A percentile compares a stretch with the other conserved stretches of the same genome.
Conservation (phyloP, 441 rosid genomes). For the Codiaeum variegatum region DNA sequence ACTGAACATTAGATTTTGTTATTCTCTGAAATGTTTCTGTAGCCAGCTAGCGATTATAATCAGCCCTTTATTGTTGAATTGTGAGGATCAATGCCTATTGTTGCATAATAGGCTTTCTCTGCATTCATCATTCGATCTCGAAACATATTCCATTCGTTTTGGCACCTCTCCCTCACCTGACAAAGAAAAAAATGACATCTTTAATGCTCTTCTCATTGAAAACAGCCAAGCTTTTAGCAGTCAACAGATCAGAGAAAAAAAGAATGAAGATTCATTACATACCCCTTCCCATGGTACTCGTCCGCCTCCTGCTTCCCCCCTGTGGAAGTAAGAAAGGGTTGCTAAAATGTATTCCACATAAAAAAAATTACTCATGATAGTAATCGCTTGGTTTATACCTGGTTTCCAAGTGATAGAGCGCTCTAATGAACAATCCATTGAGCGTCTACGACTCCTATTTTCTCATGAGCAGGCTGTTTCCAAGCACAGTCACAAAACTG, state of each 20-base stretch:
- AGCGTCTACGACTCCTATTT: conserved; percentile 92
- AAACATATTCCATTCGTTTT: conserved; percentile 80
- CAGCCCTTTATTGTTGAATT: conserved; percentile 25
- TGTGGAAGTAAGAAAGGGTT: conserved; percentile 23
- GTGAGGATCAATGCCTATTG: conserved; percentile 31
- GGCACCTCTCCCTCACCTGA: conserved; percentile 86
- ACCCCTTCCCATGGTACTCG: conserved; percentile 93
- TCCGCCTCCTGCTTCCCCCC: conserved; percentile 58
- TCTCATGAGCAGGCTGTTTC: conserved; percentile 82
- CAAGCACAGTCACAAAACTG: conserved; percentile 1
- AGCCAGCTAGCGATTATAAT: neutral
- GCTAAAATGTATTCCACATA: neutral
- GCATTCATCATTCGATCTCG: conserved; percentile 62
- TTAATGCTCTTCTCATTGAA: neutral
- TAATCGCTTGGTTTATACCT: conserved; percentile 42
- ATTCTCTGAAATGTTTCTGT: neutral
- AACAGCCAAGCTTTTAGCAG: neutral
- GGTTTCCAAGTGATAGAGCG: conserved; percentile 86
- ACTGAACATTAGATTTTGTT: neutral
- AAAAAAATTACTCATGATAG: neutral
- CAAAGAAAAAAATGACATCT: neutral
- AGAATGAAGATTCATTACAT: conserved; percentile 22
- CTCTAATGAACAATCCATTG: conserved; percentile 91
- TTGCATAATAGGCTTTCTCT: conserved; percentile 53
- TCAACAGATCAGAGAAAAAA: neutral